Base-by-base conservation (phyloP, 306 rosid species). In the cucumber (Cucumis sativus) region DNA sequence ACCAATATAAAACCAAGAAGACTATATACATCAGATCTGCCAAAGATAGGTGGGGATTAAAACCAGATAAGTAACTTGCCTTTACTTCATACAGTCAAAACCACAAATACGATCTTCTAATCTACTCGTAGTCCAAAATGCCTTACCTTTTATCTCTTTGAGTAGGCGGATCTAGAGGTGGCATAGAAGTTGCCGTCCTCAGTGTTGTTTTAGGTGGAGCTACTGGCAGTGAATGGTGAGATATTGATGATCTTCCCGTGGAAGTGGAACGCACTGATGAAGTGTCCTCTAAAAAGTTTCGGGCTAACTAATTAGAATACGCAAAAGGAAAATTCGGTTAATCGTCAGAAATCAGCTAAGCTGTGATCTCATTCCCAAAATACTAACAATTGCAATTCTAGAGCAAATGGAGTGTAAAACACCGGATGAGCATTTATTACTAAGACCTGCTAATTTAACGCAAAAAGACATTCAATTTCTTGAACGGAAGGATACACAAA, bases 131-230 rank as follows among this genome's bases (percentile, higher is more conserved):
- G 17, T 80, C 41, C 63, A 77, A 60, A 68, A 78, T 10, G 33
- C 16, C 33, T 80, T 39, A 91, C 97, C 95, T 85, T 79, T 83
- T 90, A 52, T 85, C 92, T 69, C 82, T 88, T 66, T 80, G 83
- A 43, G 77, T 45, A 69, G 89, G 88, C 77, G 91, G 83, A 65
- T 91, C 98, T 61, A 83, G 47, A 17, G 89, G 85, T 6, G 89
- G 98, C 85, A 86, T 30, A 10, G 90, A 83, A 66, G 85, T 81
- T 13, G 89, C 90, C 15, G 90, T 81, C 88, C 90, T 86, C 75
- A 84, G 41, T 12, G 89, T 77, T 59, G 84, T 78, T 83, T 75
- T 84, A 1, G 91, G 87, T 10, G 88, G 85, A 52, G 84, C 82
- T 73, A 78, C 68, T 14, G 91, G 90, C 13, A 83, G 82, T 7